A percentile compares a stretch with the other conserved stretches of the same genome.
Conservation (phyloP, 2,329 filamentous ascomycete genomes). For the Pochonia chlamydosporia region DNA sequence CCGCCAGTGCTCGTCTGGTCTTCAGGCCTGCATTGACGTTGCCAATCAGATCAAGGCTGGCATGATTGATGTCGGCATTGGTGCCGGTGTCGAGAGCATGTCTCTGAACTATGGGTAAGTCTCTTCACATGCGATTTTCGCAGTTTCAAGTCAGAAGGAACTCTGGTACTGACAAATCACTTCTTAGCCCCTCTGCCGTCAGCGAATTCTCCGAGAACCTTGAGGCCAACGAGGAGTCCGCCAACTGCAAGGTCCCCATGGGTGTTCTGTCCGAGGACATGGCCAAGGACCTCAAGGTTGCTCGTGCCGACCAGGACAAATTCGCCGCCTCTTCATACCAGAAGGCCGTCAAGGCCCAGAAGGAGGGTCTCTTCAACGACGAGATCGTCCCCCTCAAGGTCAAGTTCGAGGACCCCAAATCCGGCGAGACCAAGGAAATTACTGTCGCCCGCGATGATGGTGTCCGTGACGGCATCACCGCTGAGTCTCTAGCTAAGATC, state of each 20-base stretch:
- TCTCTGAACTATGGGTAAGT: slow-evolving; percentile 79
- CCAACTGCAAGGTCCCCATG: slow-evolving; percentile 98
- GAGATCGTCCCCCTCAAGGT: slow-evolving; percentile 86
- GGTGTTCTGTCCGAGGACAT: slow-evolving; percentile 89
- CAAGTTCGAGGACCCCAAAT: slow-evolving; percentile 86
- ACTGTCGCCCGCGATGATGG: slow-evolving; percentile 85
- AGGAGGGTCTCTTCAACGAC: slow-evolving; percentile 82
- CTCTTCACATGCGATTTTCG: not conserved
- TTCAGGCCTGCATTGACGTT: slow-evolving; percentile 89
- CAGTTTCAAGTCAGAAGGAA: too few species aligned
- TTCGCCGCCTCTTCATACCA: slow-evolving; percentile 92
- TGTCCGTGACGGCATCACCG: slow-evolving; percentile 76
- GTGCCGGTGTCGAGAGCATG: slow-evolving; percentile 97
- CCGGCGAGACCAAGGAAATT: slow-evolving; percentile 75
- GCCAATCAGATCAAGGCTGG: slow-evolving; percentile 86
- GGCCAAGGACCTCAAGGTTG: slow-evolving; percentile 76
- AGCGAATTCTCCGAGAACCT: slow-evolving; percentile 89
- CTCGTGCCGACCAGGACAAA: slow-evolving; percentile 72
- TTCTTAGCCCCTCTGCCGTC: slow-evolving; percentile 67
- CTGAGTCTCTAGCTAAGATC: slow-evolving; percentile 86
- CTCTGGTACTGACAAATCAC: not conserved
- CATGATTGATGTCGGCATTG: slow-evolving; percentile 93
- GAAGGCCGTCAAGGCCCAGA: slow-evolving; percentile 81
- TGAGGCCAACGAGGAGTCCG: slow-evolving; percentile 72
- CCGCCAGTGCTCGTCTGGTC: slow-evolving; percentile 87